Conservation (phyloP, 1,284 basidiomycete species). For the Pholiota adiposa region DNA sequence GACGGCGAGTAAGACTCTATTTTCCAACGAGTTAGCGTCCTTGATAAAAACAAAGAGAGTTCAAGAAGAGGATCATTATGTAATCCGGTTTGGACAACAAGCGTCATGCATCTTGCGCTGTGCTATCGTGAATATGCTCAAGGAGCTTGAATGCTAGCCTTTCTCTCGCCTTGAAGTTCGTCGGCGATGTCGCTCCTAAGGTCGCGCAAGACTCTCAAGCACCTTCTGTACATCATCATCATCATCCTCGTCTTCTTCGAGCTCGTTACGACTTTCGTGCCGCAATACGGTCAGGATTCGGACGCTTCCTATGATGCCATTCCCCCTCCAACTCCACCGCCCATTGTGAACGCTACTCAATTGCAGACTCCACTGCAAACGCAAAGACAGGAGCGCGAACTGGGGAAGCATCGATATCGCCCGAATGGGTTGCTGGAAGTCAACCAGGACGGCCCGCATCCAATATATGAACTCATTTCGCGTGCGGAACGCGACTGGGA, state of each 20-base stretch:
- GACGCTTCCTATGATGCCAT: background rate
- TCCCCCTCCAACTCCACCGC: background rate
- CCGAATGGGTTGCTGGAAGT: conserved; percentile 43
- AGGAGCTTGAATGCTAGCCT: background rate
- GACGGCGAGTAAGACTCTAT: too few species aligned
- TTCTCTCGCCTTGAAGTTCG: background rate
- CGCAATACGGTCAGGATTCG: background rate
- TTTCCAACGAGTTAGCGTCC: too few species aligned
- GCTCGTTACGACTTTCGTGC: background rate
- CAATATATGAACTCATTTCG: conserved; percentile 59
- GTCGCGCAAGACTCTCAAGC: conserved; percentile 9
- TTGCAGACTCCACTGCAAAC: background rate
- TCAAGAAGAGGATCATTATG: background rate
- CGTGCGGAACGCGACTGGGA: conserved; percentile 56
- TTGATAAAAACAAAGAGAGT: background rate
- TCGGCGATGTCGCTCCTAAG: conserved; percentile 3
- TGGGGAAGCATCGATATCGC: conserved; percentile 30
- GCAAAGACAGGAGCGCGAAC: background rate
- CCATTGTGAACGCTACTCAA: conserved; percentile 11
- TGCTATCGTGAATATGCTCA: background rate
- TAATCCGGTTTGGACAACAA: background rate
- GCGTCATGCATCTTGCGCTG: background rate
- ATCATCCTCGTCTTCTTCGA: conserved; percentile 12
- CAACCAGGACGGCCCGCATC: conserved; percentile 47
- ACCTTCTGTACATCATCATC: conserved; percentile 10